These are phyloP conservation scores for Grosmannia clavigera DNA, from an alignment of 2,329 filamentous ascomycete species.

Conservation along the genomic window DNA sequence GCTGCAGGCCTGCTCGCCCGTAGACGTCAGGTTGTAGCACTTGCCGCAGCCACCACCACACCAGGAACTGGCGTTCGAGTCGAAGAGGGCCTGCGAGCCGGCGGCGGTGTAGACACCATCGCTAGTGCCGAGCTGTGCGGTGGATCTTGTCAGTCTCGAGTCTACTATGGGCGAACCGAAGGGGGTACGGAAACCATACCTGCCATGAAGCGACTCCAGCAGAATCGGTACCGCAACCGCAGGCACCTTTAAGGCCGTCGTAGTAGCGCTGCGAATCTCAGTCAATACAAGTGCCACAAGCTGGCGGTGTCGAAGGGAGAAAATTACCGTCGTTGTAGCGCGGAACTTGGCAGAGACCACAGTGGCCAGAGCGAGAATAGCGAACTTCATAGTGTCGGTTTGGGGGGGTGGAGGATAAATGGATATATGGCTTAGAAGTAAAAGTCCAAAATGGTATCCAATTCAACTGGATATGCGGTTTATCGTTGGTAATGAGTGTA, in stretches of 20 bases:
- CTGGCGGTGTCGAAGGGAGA: background rate
- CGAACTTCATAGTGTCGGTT: constrained; percentile 1
- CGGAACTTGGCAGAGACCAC: constrained; percentile 3
- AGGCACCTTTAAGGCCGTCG: constrained; percentile 19
- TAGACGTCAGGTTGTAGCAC: constrained; percentile 19
- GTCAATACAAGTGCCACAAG: background rate
- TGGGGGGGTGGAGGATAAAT: background rate
- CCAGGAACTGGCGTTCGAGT: constrained; percentile 11
- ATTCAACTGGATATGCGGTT: background rate
- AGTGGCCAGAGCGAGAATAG: background rate
- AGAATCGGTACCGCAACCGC: constrained; percentile 17
- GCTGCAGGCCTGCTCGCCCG: constrained; percentile 14
- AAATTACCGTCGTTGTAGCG: constrained; percentile 3
- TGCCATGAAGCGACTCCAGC: constrained; percentile 19
- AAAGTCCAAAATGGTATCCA: background rate
- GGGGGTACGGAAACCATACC: background rate
- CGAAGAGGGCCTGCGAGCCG: constrained; percentile 15
- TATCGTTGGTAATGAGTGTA: background rate
- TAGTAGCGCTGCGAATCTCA: constrained; percentile 17
- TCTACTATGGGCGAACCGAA: background rate
- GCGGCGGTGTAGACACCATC: constrained; percentile 16
- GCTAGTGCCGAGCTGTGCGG: constrained; percentile 3
- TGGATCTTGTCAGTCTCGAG: background rate
- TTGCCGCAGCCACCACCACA: constrained; percentile 18
- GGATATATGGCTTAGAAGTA: background rate